Evolutionary conservation across 768 basidiomycete genomes (phyloP), one percentile per base, ranked within the genome.

Genomic region (Clathrus columnatus): DNA sequence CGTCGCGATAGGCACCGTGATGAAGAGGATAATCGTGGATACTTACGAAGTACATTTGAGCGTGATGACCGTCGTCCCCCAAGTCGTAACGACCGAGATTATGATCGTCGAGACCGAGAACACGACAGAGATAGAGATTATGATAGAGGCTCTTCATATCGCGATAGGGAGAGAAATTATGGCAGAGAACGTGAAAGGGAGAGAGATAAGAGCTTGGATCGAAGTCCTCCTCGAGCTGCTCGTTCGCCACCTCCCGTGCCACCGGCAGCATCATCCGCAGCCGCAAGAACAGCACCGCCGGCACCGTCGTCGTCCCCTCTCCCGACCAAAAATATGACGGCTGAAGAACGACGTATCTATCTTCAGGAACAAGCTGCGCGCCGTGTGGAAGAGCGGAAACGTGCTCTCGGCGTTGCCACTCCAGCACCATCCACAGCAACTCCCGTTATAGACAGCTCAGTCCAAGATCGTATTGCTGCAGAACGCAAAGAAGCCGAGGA

Each of bases 401-500:
- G 82, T 36, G 86, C 85, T 0, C 78, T 97, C 8, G 95, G 95
- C 5, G 78, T 96, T 17, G 75, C 76, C 14, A 67, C 78, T 1
- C 66, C 74, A 10, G 42, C 71, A 0, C 62, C 75, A 6, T 69
- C 74, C 0, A 61, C 77, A 14, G 69, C 78, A 26, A 57, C 61
- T 17, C 62, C 64, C 0, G 59, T 66, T 0, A 73, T 93, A 8
- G 94, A 96, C 67, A 84, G 80, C 6, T 79, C 75, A 51, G 91
- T 96, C 2, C 87, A 91, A 65, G 88, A 93, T 60, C 74, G 94
- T 8, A 76, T 98, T 5, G 83, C 80, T 32, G 76, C 83, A 61
- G 95, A 98, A 64, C 88, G 86, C 74, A 83, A 79, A 65, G 95
- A 96, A 65, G 94, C 94, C 0, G 93, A 92, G 60, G 88, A 91